Conservation (phyloP, 1,284 basidiomycete genomes). For the Xerocomus nothofagi region DNA sequence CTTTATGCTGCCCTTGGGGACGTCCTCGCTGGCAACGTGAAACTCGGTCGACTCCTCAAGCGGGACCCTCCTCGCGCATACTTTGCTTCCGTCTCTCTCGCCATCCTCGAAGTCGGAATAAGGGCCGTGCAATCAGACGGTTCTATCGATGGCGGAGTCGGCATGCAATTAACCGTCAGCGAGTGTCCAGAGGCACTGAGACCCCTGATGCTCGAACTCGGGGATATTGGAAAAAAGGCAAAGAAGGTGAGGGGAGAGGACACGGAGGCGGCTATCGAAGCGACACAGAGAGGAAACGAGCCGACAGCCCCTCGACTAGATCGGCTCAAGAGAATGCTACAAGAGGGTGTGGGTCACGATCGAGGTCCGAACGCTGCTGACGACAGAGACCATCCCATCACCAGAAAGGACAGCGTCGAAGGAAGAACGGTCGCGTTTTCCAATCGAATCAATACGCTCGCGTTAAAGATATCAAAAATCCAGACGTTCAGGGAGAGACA, state of each 20-base stretch:
- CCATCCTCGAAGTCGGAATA: slow-evolving; percentile 66
- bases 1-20: slow-evolving; percentile 77
- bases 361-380: slow-evolving; percentile 24
- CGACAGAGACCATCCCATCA: slow-evolving; percentile 23
- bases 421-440: slow-evolving; percentile 65
- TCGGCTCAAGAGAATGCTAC: slow-evolving; percentile 56
- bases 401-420: slow-evolving; percentile 49
- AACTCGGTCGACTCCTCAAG: slow-evolving; percentile 55
- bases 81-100: slow-evolving; percentile 71
- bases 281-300: slow-evolving; percentile 42
- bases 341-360: slow-evolving; percentile 51
- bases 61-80: slow-evolving; percentile 69
- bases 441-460: slow-evolving; percentile 71
- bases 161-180: slow-evolving; percentile 43
- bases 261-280: slow-evolving; percentile 50
- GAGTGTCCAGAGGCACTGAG: slow-evolving; percentile 60
- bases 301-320: slow-evolving; percentile 58
- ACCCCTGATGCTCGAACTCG: slow-evolving; percentile 70
- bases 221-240: slow-evolving; percentile 52
- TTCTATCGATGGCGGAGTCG: slow-evolving; percentile 57
- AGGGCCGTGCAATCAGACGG: slow-evolving; percentile 48
- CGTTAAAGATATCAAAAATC: slow-evolving; percentile 65
- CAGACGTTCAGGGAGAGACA: slow-evolving; percentile 72
- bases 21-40: slow-evolving; percentile 53
- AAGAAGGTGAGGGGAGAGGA: slow-evolving; percentile 59